phyloP scores from a whole-genome alignment of 2,329 filamentous ascomycete genomes.

The Rhinocladiella mackenziei region DNA sequence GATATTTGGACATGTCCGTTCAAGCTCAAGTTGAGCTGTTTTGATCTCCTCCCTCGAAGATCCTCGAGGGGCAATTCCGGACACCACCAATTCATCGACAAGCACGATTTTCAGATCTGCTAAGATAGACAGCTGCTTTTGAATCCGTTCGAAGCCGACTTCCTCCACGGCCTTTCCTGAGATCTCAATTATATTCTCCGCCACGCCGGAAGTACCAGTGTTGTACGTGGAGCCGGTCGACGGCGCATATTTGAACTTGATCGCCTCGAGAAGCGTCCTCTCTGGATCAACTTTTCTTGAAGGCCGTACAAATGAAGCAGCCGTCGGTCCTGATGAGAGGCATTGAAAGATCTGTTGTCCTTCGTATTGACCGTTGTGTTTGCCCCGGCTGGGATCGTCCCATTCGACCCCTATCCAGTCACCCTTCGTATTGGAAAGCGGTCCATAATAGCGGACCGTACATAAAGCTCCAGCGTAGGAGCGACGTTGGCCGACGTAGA shows the following conservation, averaged over 20 bases:
- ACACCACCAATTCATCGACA: slow-evolving; percentile 69
- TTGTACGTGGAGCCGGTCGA: slow-evolving; percentile 39
- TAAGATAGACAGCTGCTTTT: slow-evolving; percentile 69
- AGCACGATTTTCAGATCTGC: slow-evolving; percentile 75
- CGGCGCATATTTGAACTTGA: slow-evolving; percentile 78
- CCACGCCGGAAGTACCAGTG: not conserved
- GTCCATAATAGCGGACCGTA: slow-evolving; percentile 78
- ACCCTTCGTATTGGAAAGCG: slow-evolving; percentile 70
- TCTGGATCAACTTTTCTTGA: slow-evolving; percentile 64
- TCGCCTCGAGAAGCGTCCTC: slow-evolving; percentile 71
- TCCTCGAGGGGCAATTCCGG: slow-evolving; percentile 30
- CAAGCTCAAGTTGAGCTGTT: slow-evolving; percentile 49
- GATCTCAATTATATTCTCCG: slow-evolving; percentile 50
- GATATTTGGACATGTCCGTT: slow-evolving; percentile 53
- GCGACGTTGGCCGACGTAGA: slow-evolving; percentile 61
- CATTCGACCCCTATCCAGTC: slow-evolving; percentile 94
- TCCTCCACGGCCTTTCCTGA: slow-evolving; percentile 83
- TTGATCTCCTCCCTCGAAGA: slow-evolving; percentile 29
- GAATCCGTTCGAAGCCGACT: slow-evolving; percentile 91
- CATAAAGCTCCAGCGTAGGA: slow-evolving; percentile 75
- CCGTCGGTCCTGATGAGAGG: slow-evolving; percentile 47
- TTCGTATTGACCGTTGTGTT: slow-evolving; percentile 81
- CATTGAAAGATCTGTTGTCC: slow-evolving; percentile 79
- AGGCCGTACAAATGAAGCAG: slow-evolving; percentile 83
- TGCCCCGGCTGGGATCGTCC: slow-evolving; percentile 82